These are phyloP conservation scores for Chlorociboria aeruginascens DNA, from an alignment of 495 filamentous ascomycete species.

Conservation along the genomic window DNA sequence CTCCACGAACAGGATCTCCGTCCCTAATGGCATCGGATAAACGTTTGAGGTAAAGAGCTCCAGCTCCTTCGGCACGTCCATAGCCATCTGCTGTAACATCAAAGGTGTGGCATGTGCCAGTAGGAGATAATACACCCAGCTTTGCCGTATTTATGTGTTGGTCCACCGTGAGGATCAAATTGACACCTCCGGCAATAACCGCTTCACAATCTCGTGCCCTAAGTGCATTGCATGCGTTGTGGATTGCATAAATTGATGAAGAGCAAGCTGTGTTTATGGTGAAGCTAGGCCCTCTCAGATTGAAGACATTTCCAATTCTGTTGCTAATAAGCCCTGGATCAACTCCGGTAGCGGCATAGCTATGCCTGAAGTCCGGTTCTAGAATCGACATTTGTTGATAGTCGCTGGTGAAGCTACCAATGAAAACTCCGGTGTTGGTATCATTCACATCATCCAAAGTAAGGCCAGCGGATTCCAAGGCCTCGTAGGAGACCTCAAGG, in stretches of 20 bases:
- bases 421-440: slow-evolving; percentile 19
- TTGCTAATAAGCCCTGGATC: slow-evolving; percentile 44
- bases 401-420: slow-evolving; percentile 24
- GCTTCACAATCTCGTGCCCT: not conserved
- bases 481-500: slow-evolving; percentile 45
- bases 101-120: slow-evolving; percentile 45
- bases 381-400: slow-evolving; percentile 23
- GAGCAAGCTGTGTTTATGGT: slow-evolving; percentile 82
- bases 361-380: slow-evolving; percentile 24
- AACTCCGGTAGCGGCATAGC: slow-evolving; percentile 22
- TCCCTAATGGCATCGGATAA: slow-evolving; percentile 41
- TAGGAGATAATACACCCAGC: slow-evolving; percentile 2
- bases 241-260: slow-evolving; percentile 24
- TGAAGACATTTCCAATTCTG: slow-evolving; percentile 45
- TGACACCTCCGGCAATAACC: slow-evolving; percentile 3
- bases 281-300: slow-evolving; percentile 44
- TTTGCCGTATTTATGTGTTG: not conserved
- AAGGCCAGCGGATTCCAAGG: too few species aligned
- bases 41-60: slow-evolving; percentile 45
- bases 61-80: slow-evolving; percentile 50
- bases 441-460: too few species aligned
- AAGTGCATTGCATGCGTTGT: not conserved
- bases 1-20: slow-evolving; percentile 44
- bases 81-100: slow-evolving; percentile 52
- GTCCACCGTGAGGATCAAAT: slow-evolving; percentile 4